Percentiles rank a stretch among this genome's conserved stretches.
phyloP scores from a whole-genome alignment of 371 early-diverging fungal species.

The Lichtheimia ramosa region DNA sequence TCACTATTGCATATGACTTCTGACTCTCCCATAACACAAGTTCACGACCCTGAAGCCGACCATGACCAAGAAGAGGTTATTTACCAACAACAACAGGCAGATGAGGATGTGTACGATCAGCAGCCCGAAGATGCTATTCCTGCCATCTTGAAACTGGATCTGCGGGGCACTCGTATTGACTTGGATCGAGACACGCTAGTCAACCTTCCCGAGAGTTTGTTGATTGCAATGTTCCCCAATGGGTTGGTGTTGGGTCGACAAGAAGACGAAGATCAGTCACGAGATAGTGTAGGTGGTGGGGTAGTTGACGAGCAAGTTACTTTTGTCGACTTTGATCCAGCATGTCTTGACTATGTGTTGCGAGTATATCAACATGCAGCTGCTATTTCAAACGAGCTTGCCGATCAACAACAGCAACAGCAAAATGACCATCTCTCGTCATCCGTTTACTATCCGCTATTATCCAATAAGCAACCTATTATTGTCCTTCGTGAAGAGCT shows the following conservation, averaged over 20 bases:
- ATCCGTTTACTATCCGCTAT: slow-evolving; percentile 52
- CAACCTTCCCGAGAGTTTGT: slow-evolving; percentile 74
- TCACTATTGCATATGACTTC: slow-evolving; percentile 25
- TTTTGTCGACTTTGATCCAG: slow-evolving; percentile 66
- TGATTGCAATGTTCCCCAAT: slow-evolving; percentile 85
- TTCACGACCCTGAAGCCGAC: slow-evolving; percentile 32
- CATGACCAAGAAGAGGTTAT: slow-evolving; percentile 30
- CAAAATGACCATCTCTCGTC: slow-evolving; percentile 30
- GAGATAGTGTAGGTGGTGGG: slow-evolving; percentile 41
- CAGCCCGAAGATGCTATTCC: slow-evolving; percentile 50
- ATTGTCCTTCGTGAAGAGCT: slow-evolving; percentile 66
- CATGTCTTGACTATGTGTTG: slow-evolving; percentile 63
- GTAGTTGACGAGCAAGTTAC: slow-evolving; percentile 51
- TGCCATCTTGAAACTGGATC: slow-evolving; percentile 61
- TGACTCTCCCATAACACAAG: slow-evolving; percentile 45
- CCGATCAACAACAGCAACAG: slow-evolving; percentile 24
- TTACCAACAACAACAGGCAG: slow-evolving; percentile 32
- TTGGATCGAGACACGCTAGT: slow-evolving; percentile 73
- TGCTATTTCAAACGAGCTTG: slow-evolving; percentile 2
- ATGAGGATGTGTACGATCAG: slow-evolving; percentile 34
- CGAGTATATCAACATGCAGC: slow-evolving; percentile 41
- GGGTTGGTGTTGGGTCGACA: slow-evolving; percentile 65
- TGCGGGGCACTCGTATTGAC: slow-evolving; percentile 72
- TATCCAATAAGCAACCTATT: slow-evolving; percentile 68
- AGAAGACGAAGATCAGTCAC: slow-evolving; percentile 53